Conservation (phyloP, 768 basidiomycete species). For the Coprinopsis strossmayeri region DNA sequence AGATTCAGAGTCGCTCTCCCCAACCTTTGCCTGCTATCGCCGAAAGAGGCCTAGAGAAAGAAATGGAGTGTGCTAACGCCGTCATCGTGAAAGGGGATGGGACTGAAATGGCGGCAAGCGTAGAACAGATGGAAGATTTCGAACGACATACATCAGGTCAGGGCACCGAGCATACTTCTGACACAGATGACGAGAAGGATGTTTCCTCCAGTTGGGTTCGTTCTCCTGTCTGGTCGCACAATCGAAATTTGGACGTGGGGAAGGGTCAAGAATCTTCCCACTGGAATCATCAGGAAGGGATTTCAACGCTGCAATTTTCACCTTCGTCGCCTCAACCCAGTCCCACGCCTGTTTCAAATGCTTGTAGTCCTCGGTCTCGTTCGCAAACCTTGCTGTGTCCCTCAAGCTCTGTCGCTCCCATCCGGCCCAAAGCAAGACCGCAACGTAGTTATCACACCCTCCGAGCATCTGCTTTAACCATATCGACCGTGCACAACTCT, state of each 20-base stretch:
- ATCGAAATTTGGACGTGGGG: slow-evolving; percentile 13
- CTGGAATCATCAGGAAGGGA: neutral
- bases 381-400: neutral
- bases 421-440: slow-evolving; percentile 3
- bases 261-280: neutral
- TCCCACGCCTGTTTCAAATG: neutral
- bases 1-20: slow-evolving; percentile 41
- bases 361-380: slow-evolving; percentile 11
- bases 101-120: slow-evolving; percentile 39
- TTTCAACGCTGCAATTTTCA: neutral
- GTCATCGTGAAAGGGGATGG: slow-evolving; percentile 75
- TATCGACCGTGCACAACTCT: slow-evolving; percentile 30
- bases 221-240: slow-evolving; percentile 23
- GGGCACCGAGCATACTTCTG: slow-evolving; percentile 22
- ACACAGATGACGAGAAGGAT: slow-evolving; percentile 24
- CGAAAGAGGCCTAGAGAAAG: slow-evolving; percentile 57
- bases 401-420: neutral
- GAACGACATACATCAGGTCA: slow-evolving; percentile 18
- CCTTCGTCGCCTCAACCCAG: neutral
- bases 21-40: slow-evolving; percentile 46
- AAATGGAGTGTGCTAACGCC: slow-evolving; percentile 62
- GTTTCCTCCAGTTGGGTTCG: slow-evolving; percentile 45
- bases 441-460: slow-evolving; percentile 10
- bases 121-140: slow-evolving; percentile 33
- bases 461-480: slow-evolving; percentile 20